Conservation (phyloP, 352 stramenopile genomes). For the Elongisporangium senticosum region DNA sequence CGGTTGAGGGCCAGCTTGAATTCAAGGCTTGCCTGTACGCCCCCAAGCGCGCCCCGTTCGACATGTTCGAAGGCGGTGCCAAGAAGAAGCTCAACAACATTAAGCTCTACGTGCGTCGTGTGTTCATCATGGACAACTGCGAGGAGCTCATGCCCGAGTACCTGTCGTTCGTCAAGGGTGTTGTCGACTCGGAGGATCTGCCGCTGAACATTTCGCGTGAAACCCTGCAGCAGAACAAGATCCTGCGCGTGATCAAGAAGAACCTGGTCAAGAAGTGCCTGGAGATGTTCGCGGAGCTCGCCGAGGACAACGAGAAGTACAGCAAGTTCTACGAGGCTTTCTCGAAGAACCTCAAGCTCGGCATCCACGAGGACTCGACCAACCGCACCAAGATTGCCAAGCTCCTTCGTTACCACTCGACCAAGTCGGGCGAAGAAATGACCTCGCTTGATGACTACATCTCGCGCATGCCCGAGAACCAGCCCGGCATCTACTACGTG, state of each 20-base stretch:
- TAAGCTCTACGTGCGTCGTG: constrained; percentile 98
- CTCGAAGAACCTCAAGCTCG: constrained; percentile 99
- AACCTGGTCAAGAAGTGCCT: constrained; percentile 99
- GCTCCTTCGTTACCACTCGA: constrained; percentile 98
- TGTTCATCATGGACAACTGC: constrained; percentile 99
- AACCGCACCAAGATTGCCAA: constrained; percentile 99
- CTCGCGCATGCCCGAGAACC: constrained; percentile 92
- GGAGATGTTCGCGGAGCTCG: constrained; percentile 99
- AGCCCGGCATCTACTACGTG: constrained; percentile 99
- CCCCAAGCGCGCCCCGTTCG: constrained; percentile 98
- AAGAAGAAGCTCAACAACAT: constrained; percentile 99
- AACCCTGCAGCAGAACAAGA: constrained; percentile 99
- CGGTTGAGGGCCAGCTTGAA: constrained; percentile 98
- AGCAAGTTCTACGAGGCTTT: constrained; percentile 99
- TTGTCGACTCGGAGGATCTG: constrained; percentile 99
- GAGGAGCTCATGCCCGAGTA: constrained; percentile 99
- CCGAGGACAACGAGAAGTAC: constrained; percentile 97
- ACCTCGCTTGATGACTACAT: constrained; percentile 99
- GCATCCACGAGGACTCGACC: constrained; percentile 98
- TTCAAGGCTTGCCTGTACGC: constrained; percentile 98
- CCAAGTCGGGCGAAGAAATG: constrained; percentile 96
- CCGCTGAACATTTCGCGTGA: constrained; percentile 99
- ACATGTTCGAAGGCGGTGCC: constrained; percentile 99
- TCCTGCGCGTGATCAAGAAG: constrained; percentile 99
- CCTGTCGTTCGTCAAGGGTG: constrained; percentile 98